phyloP scores from a whole-genome alignment of 192 early-diverging fungal species.

The Coemansia sp. region DNA sequence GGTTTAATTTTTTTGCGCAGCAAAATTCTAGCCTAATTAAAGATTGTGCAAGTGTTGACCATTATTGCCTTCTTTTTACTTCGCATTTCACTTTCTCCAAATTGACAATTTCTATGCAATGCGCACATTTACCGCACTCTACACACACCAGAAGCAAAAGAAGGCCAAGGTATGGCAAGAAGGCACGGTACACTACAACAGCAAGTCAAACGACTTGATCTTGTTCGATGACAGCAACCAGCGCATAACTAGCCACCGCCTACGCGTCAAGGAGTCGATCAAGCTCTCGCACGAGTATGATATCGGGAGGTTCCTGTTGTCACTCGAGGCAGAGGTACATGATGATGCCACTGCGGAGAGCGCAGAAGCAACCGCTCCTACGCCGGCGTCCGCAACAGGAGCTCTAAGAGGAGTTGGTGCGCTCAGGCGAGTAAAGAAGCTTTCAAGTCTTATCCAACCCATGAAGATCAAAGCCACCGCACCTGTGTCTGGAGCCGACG shows the following conservation, averaged over 20 bases:
- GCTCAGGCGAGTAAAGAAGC: constrained; percentile 16
- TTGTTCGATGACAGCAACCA: constrained; percentile 30
- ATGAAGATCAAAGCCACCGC: constrained; percentile 14
- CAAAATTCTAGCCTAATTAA: neutral
- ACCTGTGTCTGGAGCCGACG: neutral
- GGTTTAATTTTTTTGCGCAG: neutral
- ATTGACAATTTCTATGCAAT: neutral
- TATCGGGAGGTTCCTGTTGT: constrained; percentile 39
- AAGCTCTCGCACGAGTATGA: constrained; percentile 41
- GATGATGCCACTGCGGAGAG: neutral
- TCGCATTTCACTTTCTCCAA: neutral
- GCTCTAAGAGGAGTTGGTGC: neutral
- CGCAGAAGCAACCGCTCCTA: neutral
- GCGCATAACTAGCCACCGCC: constrained; percentile 29
- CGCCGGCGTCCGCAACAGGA: neutral
- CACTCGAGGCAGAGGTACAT: constrained; percentile 24
- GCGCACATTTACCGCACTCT: constrained; percentile 45
- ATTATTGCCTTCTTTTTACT: neutral
- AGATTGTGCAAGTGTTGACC: neutral
- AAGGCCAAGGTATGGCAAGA: constrained; percentile 57
- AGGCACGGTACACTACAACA: constrained; percentile 31
- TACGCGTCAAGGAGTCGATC: constrained; percentile 31
- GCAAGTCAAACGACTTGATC: constrained; percentile 30
- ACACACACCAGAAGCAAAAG: constrained; percentile 53
- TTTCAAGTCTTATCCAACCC: constrained; percentile 45